These are phyloP conservation scores for Globisporangium nunn DNA, from an alignment of 352 stramenopile genomes.

Conservation along the genomic window DNA sequence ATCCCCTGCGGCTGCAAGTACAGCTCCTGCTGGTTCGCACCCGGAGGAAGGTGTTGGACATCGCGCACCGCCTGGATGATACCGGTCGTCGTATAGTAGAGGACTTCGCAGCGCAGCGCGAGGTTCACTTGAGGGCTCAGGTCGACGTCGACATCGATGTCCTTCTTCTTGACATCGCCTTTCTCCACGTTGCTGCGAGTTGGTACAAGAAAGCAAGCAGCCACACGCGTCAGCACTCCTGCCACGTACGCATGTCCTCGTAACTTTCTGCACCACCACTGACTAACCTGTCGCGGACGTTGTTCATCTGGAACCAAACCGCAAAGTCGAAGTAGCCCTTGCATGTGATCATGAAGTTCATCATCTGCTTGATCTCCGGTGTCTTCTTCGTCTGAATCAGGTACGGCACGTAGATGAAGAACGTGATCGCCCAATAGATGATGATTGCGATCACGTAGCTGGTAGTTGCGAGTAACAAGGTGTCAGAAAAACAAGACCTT, in stretches of 20 bases:
- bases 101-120: conserved; percentile 73
- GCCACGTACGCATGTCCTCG: background rate
- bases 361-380: conserved; percentile 59
- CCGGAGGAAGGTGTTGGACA: conserved; percentile 55
- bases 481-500: background rate
- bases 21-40: conserved; percentile 67
- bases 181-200: conserved; percentile 8
- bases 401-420: conserved; percentile 83
- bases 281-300: conserved; percentile 48
- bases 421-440: conserved; percentile 86
- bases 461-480: background rate
- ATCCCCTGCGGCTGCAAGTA: conserved; percentile 74
- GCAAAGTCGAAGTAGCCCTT: conserved; percentile 88
- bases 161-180: conserved; percentile 28
- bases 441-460: conserved; percentile 89
- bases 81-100: conserved; percentile 85
- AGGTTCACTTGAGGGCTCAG: conserved; percentile 83
- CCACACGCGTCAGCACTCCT: background rate
- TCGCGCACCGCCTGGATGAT: conserved; percentile 84
- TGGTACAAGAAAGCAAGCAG: background rate
- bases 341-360: conserved; percentile 89
- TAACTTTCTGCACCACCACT: background rate
- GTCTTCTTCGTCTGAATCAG: conserved; percentile 52
- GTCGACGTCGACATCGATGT: conserved; percentile 82
- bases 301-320: conserved; percentile 88